phyloP scores from a whole-genome alignment of 768 basidiomycete genomes.

The Leccinum truebloodii region DNA sequence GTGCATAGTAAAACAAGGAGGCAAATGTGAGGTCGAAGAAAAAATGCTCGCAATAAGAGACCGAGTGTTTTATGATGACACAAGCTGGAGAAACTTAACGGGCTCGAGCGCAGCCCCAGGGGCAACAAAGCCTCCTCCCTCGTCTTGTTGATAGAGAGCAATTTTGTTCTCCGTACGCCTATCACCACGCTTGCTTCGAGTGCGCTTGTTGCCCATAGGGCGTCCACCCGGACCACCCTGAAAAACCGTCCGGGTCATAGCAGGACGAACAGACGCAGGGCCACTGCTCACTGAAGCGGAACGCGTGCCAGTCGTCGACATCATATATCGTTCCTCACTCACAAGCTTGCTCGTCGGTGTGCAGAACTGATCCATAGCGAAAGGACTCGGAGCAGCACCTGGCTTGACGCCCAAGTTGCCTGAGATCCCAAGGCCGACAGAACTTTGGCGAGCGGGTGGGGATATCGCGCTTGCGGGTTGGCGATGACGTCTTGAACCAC shows the following conservation, averaged over 20 bases:
- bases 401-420: slow-evolving; percentile 32
- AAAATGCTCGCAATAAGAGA: too few species aligned
- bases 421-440: slow-evolving; percentile 46
- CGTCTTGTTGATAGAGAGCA: slow-evolving; percentile 36
- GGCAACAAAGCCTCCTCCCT: slow-evolving; percentile 36
- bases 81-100: slow-evolving; percentile 42
- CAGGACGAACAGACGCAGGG: slow-evolving; percentile 50
- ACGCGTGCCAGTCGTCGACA: slow-evolving; percentile 42
- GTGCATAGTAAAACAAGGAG: too few species aligned
- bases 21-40: too few species aligned
- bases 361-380: slow-evolving; percentile 70
- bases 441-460: slow-evolving; percentile 46
- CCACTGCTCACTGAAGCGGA: slow-evolving; percentile 58
- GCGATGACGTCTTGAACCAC: slow-evolving; percentile 64
- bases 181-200: slow-evolving; percentile 80
- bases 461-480: slow-evolving; percentile 44
- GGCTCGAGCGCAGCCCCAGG: slow-evolving; percentile 48
- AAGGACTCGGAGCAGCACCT: slow-evolving; percentile 18
- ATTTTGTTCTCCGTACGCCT: slow-evolving; percentile 62
- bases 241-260: slow-evolving; percentile 43
- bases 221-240: slow-evolving; percentile 45
- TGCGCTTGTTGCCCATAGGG: slow-evolving; percentile 56
- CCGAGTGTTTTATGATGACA: too few species aligned
- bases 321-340: slow-evolving; percentile 66
- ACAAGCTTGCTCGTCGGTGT: slow-evolving; percentile 55